These are phyloP conservation scores for Porodaedalea pini DNA, from an alignment of 1,284 basidiomycete genomes.

Conservation along the genomic window DNA sequence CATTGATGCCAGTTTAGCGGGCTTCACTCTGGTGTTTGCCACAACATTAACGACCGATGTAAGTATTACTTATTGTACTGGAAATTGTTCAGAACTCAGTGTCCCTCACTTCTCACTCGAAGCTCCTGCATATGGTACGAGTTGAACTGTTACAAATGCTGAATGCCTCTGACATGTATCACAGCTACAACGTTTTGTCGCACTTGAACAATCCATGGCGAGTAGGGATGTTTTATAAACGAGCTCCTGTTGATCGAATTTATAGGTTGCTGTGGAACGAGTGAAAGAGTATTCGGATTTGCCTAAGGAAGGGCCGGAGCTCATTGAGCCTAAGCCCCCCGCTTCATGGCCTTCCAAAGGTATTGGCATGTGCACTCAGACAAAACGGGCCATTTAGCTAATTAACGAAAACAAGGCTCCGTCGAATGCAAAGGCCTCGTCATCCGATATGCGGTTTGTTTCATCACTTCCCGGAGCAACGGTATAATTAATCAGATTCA, in stretches of 20 bases:
- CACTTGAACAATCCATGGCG: conserved; percentile 89
- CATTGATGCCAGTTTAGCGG: conserved; percentile 76
- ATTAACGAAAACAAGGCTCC: conserved; percentile 26
- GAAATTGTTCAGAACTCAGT: conserved; percentile 23
- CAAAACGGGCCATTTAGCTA: too few relatives aligned
- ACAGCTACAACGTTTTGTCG: conserved; percentile 66
- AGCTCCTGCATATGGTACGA: conserved; percentile 49
- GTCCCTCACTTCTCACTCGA: conserved; percentile 28
- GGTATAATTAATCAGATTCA: not conserved
- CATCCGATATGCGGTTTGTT: conserved; percentile 81
- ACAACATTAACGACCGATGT: conserved; percentile 72
- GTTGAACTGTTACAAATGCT: not conserved
- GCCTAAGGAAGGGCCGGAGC: conserved; percentile 72
- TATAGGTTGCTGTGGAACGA: conserved; percentile 82
- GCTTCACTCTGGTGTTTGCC: conserved; percentile 82
- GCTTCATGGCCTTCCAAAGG: conserved; percentile 80
- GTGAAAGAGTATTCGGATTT: conserved; percentile 89
- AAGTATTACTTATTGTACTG: conserved; percentile 31
- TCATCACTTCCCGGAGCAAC: not conserved
- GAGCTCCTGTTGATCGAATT: not conserved
- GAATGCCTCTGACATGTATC: conserved; percentile 15
- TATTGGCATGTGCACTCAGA: conserved; percentile 5
- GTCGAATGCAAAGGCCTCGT: conserved; percentile 80
- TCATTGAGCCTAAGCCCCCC: conserved; percentile 78
- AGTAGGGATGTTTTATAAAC: conserved; percentile 21